Evolutionary conservation across 2,329 filamentous ascomycete species (phyloP).

Genomic region (Sporothrix globosa): DNA sequence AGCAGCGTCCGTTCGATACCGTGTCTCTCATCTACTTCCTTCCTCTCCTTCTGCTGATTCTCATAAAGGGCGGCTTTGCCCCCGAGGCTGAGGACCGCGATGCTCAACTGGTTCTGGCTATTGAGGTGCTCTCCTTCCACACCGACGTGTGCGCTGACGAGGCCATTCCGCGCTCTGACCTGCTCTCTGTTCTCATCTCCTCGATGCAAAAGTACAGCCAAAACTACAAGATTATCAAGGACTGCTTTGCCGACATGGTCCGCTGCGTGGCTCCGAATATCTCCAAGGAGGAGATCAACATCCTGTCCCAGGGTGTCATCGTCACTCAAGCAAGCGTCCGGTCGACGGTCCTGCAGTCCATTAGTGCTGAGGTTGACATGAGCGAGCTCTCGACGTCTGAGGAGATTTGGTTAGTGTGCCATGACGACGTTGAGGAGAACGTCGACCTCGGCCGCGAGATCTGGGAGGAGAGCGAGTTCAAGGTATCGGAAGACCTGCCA

Average conservation of each 20-base stretch:
- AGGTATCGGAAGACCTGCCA: conserved; percentile 67
- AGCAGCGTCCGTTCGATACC: conserved; percentile 90
- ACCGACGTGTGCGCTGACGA: conserved; percentile 76
- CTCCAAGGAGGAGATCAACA: conserved; percentile 67
- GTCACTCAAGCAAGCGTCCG: conserved; percentile 79
- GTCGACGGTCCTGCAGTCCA: conserved; percentile 82
- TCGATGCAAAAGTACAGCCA: conserved; percentile 89
- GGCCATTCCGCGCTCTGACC: conserved; percentile 73
- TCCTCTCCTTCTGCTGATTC: conserved; percentile 76
- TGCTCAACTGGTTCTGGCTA: conserved; percentile 83
- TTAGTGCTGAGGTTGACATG: conserved; percentile 89
- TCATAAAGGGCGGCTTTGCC: conserved; percentile 78
- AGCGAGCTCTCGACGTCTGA: conserved; percentile 83
- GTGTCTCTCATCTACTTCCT: conserved; percentile 87
- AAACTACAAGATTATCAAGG: conserved; percentile 93
- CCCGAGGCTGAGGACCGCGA: conserved; percentile 76
- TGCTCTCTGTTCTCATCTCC: conserved; percentile 71
- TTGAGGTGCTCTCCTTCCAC: conserved; percentile 89
- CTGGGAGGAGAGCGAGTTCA: conserved; percentile 90
- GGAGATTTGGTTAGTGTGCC: conserved; percentile 90
- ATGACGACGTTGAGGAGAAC: conserved; percentile 90
- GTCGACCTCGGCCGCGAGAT: conserved; percentile 80
- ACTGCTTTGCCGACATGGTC: conserved; percentile 85
- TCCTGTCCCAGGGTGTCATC: conserved; percentile 77
- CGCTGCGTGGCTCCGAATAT: conserved; percentile 85